Evolutionary conservation across 192 early-diverging fungal genomes (phyloP).

Genomic region (Chytriomyces sp.): DNA sequence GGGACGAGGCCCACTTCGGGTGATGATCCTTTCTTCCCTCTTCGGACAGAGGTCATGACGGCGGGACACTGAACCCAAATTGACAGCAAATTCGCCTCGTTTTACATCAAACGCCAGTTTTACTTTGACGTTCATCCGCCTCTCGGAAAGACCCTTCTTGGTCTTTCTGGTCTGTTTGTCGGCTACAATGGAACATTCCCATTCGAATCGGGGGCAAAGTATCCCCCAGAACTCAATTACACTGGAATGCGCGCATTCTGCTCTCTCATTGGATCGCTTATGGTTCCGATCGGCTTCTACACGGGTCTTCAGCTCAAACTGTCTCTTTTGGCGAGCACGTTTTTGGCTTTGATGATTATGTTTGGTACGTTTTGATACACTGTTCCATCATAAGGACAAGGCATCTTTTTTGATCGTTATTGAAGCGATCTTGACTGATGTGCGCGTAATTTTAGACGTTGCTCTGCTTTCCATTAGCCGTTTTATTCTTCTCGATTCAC

Average conservation of each 20-base stretch:
- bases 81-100: constrained; percentile 79
- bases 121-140: constrained; percentile 99
- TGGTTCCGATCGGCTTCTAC: constrained; percentile 87
- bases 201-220: constrained; percentile 77
- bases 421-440: not conserved
- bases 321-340: constrained; percentile 62
- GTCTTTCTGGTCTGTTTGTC: constrained; percentile 76
- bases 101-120: constrained; percentile 91
- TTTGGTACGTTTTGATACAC: constrained; percentile 56
- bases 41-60: not conserved
- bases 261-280: constrained; percentile 81
- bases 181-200: constrained; percentile 85
- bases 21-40: constrained; percentile 1
- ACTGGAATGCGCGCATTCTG: constrained; percentile 85
- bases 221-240: constrained; percentile 83
- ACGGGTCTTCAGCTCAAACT: constrained; percentile 81
- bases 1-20: constrained; percentile 71
- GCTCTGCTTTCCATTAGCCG: constrained; percentile 79
- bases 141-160: constrained; percentile 93
- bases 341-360: constrained; percentile 78
- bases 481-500: constrained; percentile 93
- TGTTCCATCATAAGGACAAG: not conserved
- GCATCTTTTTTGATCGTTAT: not conserved
- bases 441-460: constrained; percentile 52
- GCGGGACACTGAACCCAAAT: not conserved